Base-by-base conservation (phyloP, 768 basidiomycete genomes). In the Phaeotremella fagi region DNA sequence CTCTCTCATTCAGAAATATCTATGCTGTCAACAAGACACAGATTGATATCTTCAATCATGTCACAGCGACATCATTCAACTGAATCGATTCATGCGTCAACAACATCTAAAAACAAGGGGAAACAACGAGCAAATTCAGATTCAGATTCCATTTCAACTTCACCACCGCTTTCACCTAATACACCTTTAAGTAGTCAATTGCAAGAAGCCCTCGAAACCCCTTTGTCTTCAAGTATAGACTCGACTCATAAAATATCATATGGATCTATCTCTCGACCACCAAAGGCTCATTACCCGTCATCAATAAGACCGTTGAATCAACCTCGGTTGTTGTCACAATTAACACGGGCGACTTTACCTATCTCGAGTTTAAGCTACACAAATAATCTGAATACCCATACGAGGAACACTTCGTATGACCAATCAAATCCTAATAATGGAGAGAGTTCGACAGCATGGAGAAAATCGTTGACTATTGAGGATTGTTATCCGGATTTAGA, bases 401-500 rank as follows among this genome's bases (percentile, higher is more conserved):
- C 25, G 22, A 15, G 45, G 23, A 28, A 46, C 4, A 38, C 35
- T 12, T 52, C 47, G 15, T 16, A 29, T 24, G n/a, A n/a, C n/a
- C 31, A 18, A 22, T 38, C 48, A 3, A 23, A 49, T 15, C 41
- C 45, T 38, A 43, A 48, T 31, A 42, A 44, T 33, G 59, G 57
- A 15, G 59, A 61, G 31, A 50, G 50, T 20, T 66, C 64, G 15
- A 50, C 49, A 27, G 44, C 58, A 16, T 57, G 61, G 56, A 53
- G 55, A 20, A 50, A 54, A 38, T 45, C 57, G 3, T 23, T n/a
- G 24, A 45, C 60, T 14, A 52, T 53, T 2, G 50, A 59, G 29
- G 60, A 56, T 16, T 46, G 55, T 12, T 67, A 61, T 48, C 68
- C 68, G 5, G 68, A 70, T 41, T 49, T 70, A 23, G 66, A 70